Evolutionary conservation across 176 grass and related monocot species (phyloP).

Genomic region (Zizania latifolia): DNA sequence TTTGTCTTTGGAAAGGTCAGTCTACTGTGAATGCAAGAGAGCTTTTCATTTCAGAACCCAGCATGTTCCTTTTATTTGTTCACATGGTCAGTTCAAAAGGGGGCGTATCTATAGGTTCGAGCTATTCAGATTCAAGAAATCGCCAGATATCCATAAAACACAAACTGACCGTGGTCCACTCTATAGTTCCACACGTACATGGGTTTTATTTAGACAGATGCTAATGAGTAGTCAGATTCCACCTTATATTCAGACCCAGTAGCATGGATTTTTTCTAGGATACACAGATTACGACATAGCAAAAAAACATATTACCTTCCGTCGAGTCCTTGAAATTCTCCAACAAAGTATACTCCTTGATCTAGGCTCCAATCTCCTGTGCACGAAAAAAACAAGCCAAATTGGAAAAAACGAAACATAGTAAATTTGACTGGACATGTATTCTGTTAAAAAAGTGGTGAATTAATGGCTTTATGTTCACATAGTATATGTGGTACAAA

Average conservation of each 20-base stretch:
- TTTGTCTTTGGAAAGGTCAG: background rate
- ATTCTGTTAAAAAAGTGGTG: background rate
- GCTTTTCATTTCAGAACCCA: background rate
- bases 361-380: conserved; percentile 90
- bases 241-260: conserved; percentile 5
- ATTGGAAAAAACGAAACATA: conserved; percentile 18
- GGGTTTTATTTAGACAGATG: background rate
- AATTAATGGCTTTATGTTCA: background rate
- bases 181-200: background rate
- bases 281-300: background rate
- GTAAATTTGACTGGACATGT: background rate
- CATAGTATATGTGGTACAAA: background rate
- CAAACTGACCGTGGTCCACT: background rate
- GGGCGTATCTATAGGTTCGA: background rate
- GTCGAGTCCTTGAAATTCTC: conserved; percentile 51
- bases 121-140: background rate
- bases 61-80: background rate
- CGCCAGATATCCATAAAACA: background rate
- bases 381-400: conserved; percentile 16
- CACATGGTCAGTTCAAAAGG: background rate
- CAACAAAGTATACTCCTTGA: conserved; percentile 76
- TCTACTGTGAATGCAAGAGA: background rate
- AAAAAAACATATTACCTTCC: conserved; percentile 51
- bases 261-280: background rate
- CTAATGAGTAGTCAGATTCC: background rate